Base-by-base conservation (phyloP, 768 basidiomycete genomes). In the Paxillus ammoniavirescens region DNA sequence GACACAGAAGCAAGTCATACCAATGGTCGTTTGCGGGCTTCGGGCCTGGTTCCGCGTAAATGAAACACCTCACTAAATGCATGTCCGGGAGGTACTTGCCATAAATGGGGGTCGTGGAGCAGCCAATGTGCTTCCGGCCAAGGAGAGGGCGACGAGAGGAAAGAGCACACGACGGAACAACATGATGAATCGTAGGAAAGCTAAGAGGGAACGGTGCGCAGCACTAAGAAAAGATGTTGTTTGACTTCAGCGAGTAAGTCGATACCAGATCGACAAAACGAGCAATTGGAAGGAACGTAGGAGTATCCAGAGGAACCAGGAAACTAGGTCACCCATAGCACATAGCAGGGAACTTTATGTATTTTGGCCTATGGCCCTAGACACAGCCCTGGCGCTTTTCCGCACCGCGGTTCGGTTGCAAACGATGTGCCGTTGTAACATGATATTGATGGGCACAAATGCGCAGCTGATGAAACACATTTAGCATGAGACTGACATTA, bases 141-240 rank as follows among this genome's bases (percentile, higher is more conserved):
- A 42, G 52, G 55, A 61, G 31, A 41, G 14, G 38, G 58, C 64
- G 28, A 65, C 10, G 36, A 67, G 59, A 49, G 65, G 63, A 28
- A 67, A 18, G 46, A 66, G 54, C 40, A 64, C 53, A 54, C 61
- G 54, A 44, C 58, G 61, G 65, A 70, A 68, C 54, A 67, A 60
- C 64, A 67, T 65, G 48, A 38, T 49, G 42, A 30, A 44, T 49
- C 12, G 47, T 49, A 51, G 54, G 53, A 30, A 35, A 18, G 38
- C 18, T 14, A 37, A 8, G 46, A 43, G n/a, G 42, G 13, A 26
- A 23, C 5, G 15, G 30, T 23, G 47, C 33, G 30, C 47, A 7
- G 41, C 38, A 49, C 53, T 28, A 6, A 36, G 42, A 18, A 55
- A 23, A 8, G 18, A 10, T 23, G 33, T 15, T 23, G 13, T 31